A percentile compares a stretch with the other conserved stretches of the same genome.
Evolutionary conservation across 345 rosid species (phyloP).

Genomic region (Citrus glauca): DNA sequence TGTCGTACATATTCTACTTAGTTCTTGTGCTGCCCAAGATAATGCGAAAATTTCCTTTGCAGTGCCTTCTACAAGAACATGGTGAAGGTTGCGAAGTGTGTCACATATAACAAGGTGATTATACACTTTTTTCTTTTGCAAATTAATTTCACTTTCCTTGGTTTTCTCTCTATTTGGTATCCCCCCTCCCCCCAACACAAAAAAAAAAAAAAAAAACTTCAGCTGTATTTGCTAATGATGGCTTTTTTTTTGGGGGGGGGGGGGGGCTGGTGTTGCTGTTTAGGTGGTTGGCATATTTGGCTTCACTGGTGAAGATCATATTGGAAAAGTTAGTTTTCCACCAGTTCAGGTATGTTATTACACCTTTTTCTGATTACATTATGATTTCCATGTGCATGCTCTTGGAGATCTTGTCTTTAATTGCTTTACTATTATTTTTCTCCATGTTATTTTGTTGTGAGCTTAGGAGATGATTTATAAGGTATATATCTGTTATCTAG

Average conservation of each 20-base stretch:
- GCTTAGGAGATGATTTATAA: neutral
- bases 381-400: neutral
- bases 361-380: neutral
- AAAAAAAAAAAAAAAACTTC: too few relatives aligned
- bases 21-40: neutral
- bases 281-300: constrained; percentile 91
- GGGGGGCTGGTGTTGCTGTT: constrained; percentile 3
- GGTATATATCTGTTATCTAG: neutral
- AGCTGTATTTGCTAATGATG: neutral
- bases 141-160: neutral
- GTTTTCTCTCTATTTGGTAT: neutral
- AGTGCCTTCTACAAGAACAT: constrained; percentile 87
- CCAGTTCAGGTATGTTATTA: constrained; percentile 69
- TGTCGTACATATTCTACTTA: neutral
- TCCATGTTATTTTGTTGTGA: neutral
- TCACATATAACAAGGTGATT: constrained; percentile 78
- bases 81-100: constrained; percentile 88
- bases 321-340: constrained; percentile 91
- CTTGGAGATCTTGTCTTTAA: neutral
- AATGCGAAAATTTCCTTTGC: constrained; percentile 18
- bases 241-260: neutral
- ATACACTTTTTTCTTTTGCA: neutral
- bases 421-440: neutral
- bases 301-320: constrained; percentile 90
- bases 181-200: too few relatives aligned